Percentiles rank a stretch among this genome's conserved stretches.
Evolutionary conservation across 192 early-diverging fungal genomes (phyloP).

Genomic region (Backusella circina): DNA sequence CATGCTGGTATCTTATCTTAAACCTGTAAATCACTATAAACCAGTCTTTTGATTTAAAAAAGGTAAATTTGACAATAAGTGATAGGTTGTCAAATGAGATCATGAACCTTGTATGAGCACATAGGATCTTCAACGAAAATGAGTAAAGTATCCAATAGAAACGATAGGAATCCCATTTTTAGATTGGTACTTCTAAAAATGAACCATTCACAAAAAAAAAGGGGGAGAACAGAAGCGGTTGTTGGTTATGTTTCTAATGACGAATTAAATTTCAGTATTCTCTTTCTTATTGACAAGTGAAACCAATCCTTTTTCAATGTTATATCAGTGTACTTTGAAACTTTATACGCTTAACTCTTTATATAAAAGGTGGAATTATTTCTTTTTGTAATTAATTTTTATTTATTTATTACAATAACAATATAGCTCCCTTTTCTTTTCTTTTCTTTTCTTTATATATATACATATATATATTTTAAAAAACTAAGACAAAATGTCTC

Average conservation of each 20-base stretch:
- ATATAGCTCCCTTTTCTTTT: not conserved
- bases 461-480: not conserved
- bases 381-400: not conserved
- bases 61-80: not conserved
- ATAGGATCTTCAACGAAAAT: not conserved
- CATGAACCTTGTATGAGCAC: not conserved
- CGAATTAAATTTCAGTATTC: conserved; percentile 3
- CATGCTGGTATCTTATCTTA: not conserved
- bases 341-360: not conserved
- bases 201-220: not conserved
- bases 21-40: not conserved
- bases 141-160: not conserved
- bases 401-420: not conserved
- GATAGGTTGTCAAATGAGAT: not conserved
- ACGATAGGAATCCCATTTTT: not conserved
- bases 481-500: not conserved
- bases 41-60: not conserved
- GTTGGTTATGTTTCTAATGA: not conserved
- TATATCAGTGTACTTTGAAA: conserved; percentile 1
- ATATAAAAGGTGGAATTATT: not conserved
- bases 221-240: not conserved
- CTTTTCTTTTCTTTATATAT: not conserved
- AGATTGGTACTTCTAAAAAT: not conserved
- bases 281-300: conserved; percentile 1
- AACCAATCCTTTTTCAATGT: not conserved